Evolutionary conservation across 1,139 yeast genomes (phyloP), one percentile per base, ranked within the genome.

Genomic region (Pichia sp.): DNA sequence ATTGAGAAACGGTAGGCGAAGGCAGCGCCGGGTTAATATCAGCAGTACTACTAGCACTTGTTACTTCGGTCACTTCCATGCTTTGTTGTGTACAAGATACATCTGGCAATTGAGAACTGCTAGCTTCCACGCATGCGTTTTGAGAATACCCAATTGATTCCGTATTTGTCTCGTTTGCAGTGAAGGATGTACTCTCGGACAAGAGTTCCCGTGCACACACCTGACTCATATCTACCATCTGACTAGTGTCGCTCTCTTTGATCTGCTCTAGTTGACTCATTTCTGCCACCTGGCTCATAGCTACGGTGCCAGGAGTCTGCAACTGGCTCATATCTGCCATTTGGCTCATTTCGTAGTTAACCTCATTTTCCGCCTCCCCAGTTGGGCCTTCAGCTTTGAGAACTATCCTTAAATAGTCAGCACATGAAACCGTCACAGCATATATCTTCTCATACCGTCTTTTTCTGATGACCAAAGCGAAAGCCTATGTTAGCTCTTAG

Each of bases 251-350:
- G 29, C 29, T 4, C 29, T 27, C 29, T 27, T 27, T 27, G 29
- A 27, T 27, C 29, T 27, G 29, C n/a, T 36, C 41, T 6, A 41
- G 10, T 14, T 41, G 44, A 20, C 8, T 41, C 44, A 44, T 44
- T n/a, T n/a, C 20, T 9, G 34, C 34, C 38, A 14, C 10, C 14
- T 34, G 38, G 29, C 24, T 20, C 24, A 20, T 20, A 20, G 24
- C 24, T 20, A 20, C 24, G 24, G 24, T 20, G 3, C 24, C 24
- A 20, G 24, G 24, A 20, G 40, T 34, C 17, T 42, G 27, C 9
- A 42, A 6, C 30, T 42, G 45, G 45, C 45, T 42, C 45, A 45
- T 24, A 46, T 16, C 27, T 10, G 36, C 36, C 48, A 46, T 46
- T 27, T 46, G 48, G 36, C 48, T 46, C 48, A 46, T 16, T 16